Evolutionary conservation across 2,329 filamentous ascomycete genomes (phyloP).

Genomic region (Rhynchosporium graminicola): DNA sequence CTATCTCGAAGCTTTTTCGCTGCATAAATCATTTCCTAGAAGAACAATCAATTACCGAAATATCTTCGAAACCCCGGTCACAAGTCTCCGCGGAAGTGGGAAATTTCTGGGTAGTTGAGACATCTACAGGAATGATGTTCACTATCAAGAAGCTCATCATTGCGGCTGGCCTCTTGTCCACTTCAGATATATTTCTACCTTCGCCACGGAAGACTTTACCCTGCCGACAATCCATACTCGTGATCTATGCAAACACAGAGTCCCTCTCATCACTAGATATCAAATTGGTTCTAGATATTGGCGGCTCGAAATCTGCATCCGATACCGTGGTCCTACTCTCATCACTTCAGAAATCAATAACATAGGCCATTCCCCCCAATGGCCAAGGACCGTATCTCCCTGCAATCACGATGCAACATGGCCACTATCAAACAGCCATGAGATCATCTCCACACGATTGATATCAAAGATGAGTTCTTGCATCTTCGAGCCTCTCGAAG

Average conservation of each 20-base stretch:
- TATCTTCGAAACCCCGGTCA: slow-evolving; percentile 28
- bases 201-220: slow-evolving; percentile 15
- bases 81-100: slow-evolving; percentile 30
- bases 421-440: slow-evolving; percentile 13
- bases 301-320: slow-evolving; percentile 26
- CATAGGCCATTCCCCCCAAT: slow-evolving; percentile 20
- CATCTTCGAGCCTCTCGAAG: slow-evolving; percentile 18
- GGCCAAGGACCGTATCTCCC: slow-evolving; percentile 34
- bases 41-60: slow-evolving; percentile 34
- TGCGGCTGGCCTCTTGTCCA: slow-evolving; percentile 41
- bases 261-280: slow-evolving; percentile 17
- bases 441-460: slow-evolving; percentile 28
- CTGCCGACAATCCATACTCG: slow-evolving; percentile 35
- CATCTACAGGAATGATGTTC: slow-evolving; percentile 1
- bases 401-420: slow-evolving; percentile 14
- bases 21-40: slow-evolving; percentile 24
- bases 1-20: slow-evolving; percentile 36
- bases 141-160: slow-evolving; percentile 39
- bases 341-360: slow-evolving; percentile 18
- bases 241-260: slow-evolving; percentile 28
- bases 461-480: slow-evolving; percentile 19
- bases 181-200: slow-evolving; percentile 32
- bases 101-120: slow-evolving; percentile 27
- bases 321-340: slow-evolving; percentile 24
- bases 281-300: slow-evolving; percentile 21